phyloP scores from a whole-genome alignment of 208 protist genomes.

The Trypanosoma cruzi region DNA sequence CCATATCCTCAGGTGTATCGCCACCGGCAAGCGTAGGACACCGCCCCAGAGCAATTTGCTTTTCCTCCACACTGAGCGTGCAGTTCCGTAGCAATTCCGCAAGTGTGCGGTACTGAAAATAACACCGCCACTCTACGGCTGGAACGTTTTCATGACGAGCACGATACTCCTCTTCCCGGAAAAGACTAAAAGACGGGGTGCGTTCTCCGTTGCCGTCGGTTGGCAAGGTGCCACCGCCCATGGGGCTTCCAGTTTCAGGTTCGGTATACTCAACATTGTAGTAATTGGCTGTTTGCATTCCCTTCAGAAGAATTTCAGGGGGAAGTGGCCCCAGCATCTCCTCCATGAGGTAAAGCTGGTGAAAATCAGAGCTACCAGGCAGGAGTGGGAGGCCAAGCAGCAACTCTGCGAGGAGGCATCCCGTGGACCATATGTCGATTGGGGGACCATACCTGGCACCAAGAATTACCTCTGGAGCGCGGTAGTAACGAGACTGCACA shows the following conservation, averaged over 20 bases:
- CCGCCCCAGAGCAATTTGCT: slow-evolving; percentile 51
- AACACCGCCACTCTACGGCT: slow-evolving; percentile 45
- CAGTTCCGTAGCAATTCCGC: slow-evolving; percentile 71
- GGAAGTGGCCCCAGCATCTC: slow-evolving; percentile 92
- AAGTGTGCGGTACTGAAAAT: slow-evolving; percentile 72
- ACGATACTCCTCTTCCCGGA: slow-evolving; percentile 36
- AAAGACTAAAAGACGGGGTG: slow-evolving; percentile 6
- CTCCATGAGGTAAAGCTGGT: slow-evolving; percentile 95
- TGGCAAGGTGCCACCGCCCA: neutral
- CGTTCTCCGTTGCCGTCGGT: neutral
- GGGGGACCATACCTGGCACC: slow-evolving; percentile 83
- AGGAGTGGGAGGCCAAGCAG: slow-evolving; percentile 95
- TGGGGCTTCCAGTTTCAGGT: neutral
- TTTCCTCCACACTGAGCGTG: slow-evolving; percentile 62
- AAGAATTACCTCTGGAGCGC: slow-evolving; percentile 97
- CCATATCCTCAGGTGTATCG: neutral
- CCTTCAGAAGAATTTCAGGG: slow-evolving; percentile 49
- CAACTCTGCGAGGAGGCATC: slow-evolving; percentile 96
- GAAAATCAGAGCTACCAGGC: slow-evolving; percentile 90
- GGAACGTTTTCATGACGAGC: slow-evolving; percentile 13
- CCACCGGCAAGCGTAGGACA: slow-evolving; percentile 39
- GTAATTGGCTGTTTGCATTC: slow-evolving; percentile 41
- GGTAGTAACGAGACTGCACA: slow-evolving; percentile 96
- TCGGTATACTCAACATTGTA: slow-evolving; percentile 37
- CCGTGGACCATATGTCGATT: slow-evolving; percentile 98